A percentile compares a stretch with the other conserved stretches of the same genome.
Evolutionary conservation across 1,139 yeast genomes (phyloP).

Genomic region (Pichia sp.): DNA sequence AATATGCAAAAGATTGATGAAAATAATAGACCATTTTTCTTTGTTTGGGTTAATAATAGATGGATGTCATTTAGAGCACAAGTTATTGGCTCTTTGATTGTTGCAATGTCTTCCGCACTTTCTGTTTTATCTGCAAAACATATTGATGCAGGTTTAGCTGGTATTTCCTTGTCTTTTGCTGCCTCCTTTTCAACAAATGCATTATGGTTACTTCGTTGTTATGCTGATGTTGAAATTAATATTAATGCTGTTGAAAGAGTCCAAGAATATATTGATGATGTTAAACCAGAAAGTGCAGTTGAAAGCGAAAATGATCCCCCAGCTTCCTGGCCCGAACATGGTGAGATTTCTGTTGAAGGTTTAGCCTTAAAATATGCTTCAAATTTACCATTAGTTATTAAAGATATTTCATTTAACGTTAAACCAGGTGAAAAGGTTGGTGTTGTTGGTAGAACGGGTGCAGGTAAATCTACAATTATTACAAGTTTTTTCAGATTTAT

Average conservation of each 20-base stretch:
- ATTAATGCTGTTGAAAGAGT: slow-evolving; percentile 95
- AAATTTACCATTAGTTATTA: slow-evolving; percentile 80
- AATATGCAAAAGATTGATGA: slow-evolving; percentile 75
- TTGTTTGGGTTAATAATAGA: slow-evolving; percentile 92
- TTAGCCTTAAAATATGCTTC: slow-evolving; percentile 86
- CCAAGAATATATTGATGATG: slow-evolving; percentile 68
- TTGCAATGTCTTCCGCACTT: slow-evolving; percentile 77
- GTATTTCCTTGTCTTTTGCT: slow-evolving; percentile 88
- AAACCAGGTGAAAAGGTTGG: slow-evolving; percentile 82
- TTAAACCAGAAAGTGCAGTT: slow-evolving; percentile 83
- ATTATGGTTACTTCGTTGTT: slow-evolving; percentile 86
- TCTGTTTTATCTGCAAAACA: slow-evolving; percentile 44
- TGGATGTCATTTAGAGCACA: slow-evolving; percentile 89
- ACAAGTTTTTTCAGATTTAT: slow-evolving; percentile 90
- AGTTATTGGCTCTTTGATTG: slow-evolving; percentile 75
- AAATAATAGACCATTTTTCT: slow-evolving; percentile 88
- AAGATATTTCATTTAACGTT: slow-evolving; percentile 76
- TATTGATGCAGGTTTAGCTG: slow-evolving; percentile 92
- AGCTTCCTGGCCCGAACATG: slow-evolving; percentile 74
- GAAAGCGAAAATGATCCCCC: slow-evolving; percentile 65
- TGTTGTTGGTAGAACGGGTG: slow-evolving; percentile 97
- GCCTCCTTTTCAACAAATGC: slow-evolving; percentile 85
- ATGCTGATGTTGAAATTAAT: slow-evolving; percentile 85
- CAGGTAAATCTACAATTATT: slow-evolving; percentile 94
- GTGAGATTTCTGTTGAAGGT: slow-evolving; percentile 69